Base-by-base conservation (phyloP, 106 monocot genomes). In the Phalaenopsis aphrodite region DNA sequence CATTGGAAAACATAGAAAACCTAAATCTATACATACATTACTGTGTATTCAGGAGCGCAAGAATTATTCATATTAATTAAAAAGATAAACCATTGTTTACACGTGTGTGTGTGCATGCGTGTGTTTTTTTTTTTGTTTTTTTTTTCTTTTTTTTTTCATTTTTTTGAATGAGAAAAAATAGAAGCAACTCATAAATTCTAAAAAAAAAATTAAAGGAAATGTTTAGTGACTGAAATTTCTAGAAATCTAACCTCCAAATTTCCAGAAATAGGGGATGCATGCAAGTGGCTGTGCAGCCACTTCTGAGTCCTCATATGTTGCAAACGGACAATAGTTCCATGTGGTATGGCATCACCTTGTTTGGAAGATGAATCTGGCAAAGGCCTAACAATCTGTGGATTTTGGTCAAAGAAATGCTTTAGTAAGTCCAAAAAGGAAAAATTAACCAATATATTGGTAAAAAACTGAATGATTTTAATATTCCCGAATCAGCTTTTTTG, bases 231-330 rank as follows among this genome's bases (percentile, higher is more conserved):
- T 41, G 14, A 71, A 8, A 57, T 24, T 80, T 23, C 41, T 15
- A 56, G 72, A 72, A 75, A 24, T 30, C 83, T 55, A 43, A 93
- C 93, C 90, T 93, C 93, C 45, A 93, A 69, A 76, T 93, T 93
- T 12, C 87, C 87, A 78, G 90, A 90, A 79, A 93, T 87, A 72
- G 93, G 93, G 19, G 93, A 93, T 58, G 93, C 90, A 87, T 90
- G 87, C 78, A 93, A 76, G 72, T 93, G 93, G 47, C 93, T 93
- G 49, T 93, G 93, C 38, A 93, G 78, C 93, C 93, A 93, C 75
- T 76, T 93, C 49, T 85, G 77, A 66, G 93, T 93, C 55, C 66
- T 93, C 90, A 90, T 90, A 75, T 93, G 93, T 75, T 93, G 93
- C 46, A 93, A 68, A 55, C 86, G 78, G 45, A 93, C 80, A 46